Evolutionary conservation across 805 yeast species (phyloP).

Genomic region (Yamadazyma olivae): DNA sequence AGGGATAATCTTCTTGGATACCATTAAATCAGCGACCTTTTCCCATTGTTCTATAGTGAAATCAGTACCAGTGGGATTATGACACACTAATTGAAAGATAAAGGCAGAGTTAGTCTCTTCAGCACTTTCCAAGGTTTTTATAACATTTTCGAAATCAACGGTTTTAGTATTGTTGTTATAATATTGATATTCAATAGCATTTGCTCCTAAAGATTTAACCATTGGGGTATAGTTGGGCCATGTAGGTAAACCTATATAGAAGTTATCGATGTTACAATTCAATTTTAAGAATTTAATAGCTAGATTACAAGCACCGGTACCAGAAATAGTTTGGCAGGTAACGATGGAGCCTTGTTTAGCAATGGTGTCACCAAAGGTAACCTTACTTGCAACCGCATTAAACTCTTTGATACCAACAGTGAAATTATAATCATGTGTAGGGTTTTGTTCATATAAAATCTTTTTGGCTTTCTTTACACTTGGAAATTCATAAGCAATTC

Average conservation of each 20-base stretch:
- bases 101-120: slow-evolving; percentile 32
- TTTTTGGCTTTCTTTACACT: slow-evolving; percentile 34
- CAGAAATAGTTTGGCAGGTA: slow-evolving; percentile 37
- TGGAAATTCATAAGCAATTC: slow-evolving; percentile 33
- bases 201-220: slow-evolving; percentile 30
- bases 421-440: slow-evolving; percentile 42
- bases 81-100: slow-evolving; percentile 40
- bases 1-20: slow-evolving; percentile 22
- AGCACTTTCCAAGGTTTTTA: slow-evolving; percentile 18
- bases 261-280: slow-evolving; percentile 19
- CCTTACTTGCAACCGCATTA: slow-evolving; percentile 25
- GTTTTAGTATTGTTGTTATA: slow-evolving; percentile 22
- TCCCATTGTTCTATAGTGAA: slow-evolving; percentile 34
- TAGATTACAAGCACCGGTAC: slow-evolving; percentile 40
- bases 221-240: slow-evolving; percentile 39
- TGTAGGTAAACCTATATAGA: slow-evolving; percentile 34
- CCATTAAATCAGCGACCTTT: slow-evolving; percentile 22
- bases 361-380: slow-evolving; percentile 30
- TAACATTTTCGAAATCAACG: slow-evolving; percentile 25
- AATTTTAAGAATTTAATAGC: slow-evolving; percentile 25
- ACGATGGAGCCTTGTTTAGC: slow-evolving; percentile 24
- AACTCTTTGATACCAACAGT: slow-evolving; percentile 42
- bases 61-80: slow-evolving; percentile 44
- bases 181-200: slow-evolving; percentile 22
- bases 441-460: slow-evolving; percentile 27